Base-by-base conservation (phyloP, 495 filamentous ascomycete species). In the Talaromyces stipitatus region DNA sequence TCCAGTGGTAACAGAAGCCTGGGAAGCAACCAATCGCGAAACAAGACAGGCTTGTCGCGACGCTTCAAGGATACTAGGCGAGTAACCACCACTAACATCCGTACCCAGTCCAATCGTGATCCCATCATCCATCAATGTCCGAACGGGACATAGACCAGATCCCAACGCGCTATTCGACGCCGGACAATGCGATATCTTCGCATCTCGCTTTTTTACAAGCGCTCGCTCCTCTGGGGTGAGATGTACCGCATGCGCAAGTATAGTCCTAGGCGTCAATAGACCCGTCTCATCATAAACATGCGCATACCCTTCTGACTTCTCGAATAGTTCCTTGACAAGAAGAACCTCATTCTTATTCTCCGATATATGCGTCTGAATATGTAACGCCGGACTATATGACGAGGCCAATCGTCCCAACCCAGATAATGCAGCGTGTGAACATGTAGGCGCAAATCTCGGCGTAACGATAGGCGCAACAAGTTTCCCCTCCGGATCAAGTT, bases 321-420 rank as follows among this genome's bases (percentile, higher is more conserved):
- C 90, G 70, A 96, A 96, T 9, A 92, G 67, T 20, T 78, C 56
- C 5, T 69, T 62, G 1, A 97, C 91, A 1, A 95, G 80, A 2
- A 67, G 72, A 47, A 89, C 64, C 70, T 98, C 94, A 62, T 72
- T 66, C 2, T 64, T 72, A 71, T 95, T 97, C 67, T 98, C 94
- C 0, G 85, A 84, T 67, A 98, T 86, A 72, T 98, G 94, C 1
- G 94, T 98, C 71, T 98, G 94, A 50, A 91, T 80, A 11, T 85
- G 85, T 0, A 92, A 68, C 0, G 73, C 77, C 3, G 77, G 74
- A 7, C 71, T 67, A 11, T 79, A 81, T 28, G 81, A 74, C 8
- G 68, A 65, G 0, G 87, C 85, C 1, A 96, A 72, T 3, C 70
- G 59, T 20, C 85, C 92, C 1, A 97, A 82, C 0, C 61, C 67